Base-by-base conservation (phyloP, 805 yeast genomes). In the Myxozyma lipomycoides region DNA sequence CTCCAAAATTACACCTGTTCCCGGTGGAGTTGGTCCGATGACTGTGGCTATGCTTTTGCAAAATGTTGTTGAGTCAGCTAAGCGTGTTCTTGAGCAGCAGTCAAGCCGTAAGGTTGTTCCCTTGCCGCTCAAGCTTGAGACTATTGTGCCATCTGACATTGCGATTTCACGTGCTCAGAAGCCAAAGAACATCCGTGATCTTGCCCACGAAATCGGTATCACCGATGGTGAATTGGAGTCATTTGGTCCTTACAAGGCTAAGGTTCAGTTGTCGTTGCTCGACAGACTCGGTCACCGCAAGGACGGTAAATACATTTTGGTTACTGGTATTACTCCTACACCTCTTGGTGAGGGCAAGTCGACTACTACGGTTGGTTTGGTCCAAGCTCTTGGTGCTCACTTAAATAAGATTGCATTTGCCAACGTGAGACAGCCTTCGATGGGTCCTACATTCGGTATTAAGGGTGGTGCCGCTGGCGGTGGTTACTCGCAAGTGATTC, bases 391-490 rank as follows among this genome's bases (percentile, higher is more conserved):
- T 51, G 95, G 96, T 54, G 96, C 96, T 23, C 95, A 88, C 64
- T 76, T 91, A 62, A 78, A 81, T 46, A 82, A 80, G 68, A 83
- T 84, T 51, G 82, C 95, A 35, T 82, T 90, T 68, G 98, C 98
- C 47, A 89, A 87, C 64, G 96, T 91, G 45, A 85, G 98, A 69
- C 98, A 91, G 69, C 98, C 98, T 25, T 85, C 95, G 7, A 88
- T 91, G 96, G 98, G 98, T 36, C 98, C 98, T 45, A 91, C 98
- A 18, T 91, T 91, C 64, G 98, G 98, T 69, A 89, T 91, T 63
- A 91, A 91, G 73, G 98, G 98, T 65, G 98, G 98, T 70, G 98
- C 98, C 51, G 98, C 98, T 18, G 98, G 98, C 62, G 98, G 98
- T 67, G 98, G 98, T 43, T 91, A 89, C 70, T 79, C 98, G 1